These are phyloP conservation scores for Hymenoscyphus fraxineus DNA, from an alignment of 2,329 filamentous ascomycete genomes.

Conservation along the genomic window DNA sequence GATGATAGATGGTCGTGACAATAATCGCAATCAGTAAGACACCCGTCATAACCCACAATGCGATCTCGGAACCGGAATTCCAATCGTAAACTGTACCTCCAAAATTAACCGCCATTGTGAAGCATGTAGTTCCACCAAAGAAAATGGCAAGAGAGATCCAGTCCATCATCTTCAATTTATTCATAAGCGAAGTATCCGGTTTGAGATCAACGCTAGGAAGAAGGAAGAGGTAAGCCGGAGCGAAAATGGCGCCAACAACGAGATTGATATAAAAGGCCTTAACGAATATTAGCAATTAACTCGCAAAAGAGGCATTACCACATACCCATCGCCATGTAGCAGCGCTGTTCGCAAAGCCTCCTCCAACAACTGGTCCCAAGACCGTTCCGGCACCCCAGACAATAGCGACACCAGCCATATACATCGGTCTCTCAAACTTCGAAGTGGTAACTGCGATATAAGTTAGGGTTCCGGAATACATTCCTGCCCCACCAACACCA, in stretches of 20 bases:
- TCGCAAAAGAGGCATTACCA: background rate
- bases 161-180: background rate
- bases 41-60: conserved; percentile 28
- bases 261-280: conserved; percentile 53
- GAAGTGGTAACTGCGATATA: background rate
- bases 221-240: conserved; percentile 38
- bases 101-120: conserved; percentile 34
- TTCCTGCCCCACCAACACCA: conserved; percentile 44
- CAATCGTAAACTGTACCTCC: conserved; percentile 42
- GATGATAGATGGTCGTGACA: conserved; percentile 16
- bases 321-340: conserved; percentile 43
- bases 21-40: conserved; percentile 28
- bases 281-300: background rate
- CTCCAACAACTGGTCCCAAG: conserved; percentile 46
- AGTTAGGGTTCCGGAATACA: conserved; percentile 40
- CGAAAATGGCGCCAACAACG: conserved; percentile 40
- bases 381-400: conserved; percentile 44
- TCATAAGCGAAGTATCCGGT: background rate
- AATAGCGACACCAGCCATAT: conserved; percentile 19
- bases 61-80: conserved; percentile 26
- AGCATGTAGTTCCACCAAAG: conserved; percentile 12
- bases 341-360: conserved; percentile 39
- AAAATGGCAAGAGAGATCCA: conserved; percentile 25
- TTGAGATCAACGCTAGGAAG: background rate
- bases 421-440: background rate